Evolutionary conservation across 257 asterid species (phyloP), one percentile per base, ranked within the genome.

Genomic region (Linderniella brevidens): DNA sequence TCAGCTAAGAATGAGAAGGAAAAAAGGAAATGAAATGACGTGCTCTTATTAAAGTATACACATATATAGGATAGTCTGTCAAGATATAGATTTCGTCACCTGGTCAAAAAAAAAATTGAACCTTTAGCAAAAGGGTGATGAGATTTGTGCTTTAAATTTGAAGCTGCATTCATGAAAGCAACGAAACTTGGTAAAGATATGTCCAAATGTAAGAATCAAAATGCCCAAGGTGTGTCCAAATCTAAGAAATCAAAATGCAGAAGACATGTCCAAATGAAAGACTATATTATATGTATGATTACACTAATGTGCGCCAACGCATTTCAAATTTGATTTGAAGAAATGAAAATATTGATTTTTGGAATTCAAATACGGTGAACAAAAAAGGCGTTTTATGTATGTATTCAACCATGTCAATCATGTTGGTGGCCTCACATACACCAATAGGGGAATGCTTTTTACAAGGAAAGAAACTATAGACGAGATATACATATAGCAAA

Each of bases 321-420:
- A 25, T 25, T 25, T 25, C 32, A 25, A 2, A 25, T 25, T 25
- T 25, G 32, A 3, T 25, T 25, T 25, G 32, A 25, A 25, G 32
- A 25, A 6, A 25, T 3, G 32, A 25, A 25, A 6, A 25, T 25
- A 25, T 6, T 25, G 32, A 25, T 25, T 25, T 25, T 25, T 50
- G 58, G 35, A 48, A 58, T 53, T 50, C 62, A 64, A 64, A 70
- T 66, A 69, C 64, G 58, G 67, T 63, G 53, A 58, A 49, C 59
- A 50, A 54, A 61, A 54, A 6, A 55, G 54, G 62, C 55, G 57
- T 53, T 13, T 59, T 65, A 58, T 56, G 58, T 64, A 54, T 55
- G 67, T 65, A 60, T 67, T 64, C 69, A 63, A 57, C 72, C 43
- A 57, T 47, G 57, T 49, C 63, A 62, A 67, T 66, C 72, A 68